A percentile compares a stretch with the other conserved stretches of the same genome.
Evolutionary conservation across 306 rosid species (phyloP).

Genomic region (Fragaria nilgerrensis): DNA sequence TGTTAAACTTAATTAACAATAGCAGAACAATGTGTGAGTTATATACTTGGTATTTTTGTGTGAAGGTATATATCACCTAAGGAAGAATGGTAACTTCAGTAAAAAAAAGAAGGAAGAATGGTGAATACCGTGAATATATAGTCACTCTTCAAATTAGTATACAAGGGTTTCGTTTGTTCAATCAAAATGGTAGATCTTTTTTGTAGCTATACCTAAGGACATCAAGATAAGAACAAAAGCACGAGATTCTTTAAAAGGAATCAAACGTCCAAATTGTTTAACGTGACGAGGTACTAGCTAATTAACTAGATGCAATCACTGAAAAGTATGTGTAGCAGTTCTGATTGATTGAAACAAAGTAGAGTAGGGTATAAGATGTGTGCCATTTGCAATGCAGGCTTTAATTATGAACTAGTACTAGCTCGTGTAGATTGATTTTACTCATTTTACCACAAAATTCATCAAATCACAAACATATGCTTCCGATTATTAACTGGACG

Average conservation of each 20-base stretch:
- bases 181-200: too few species aligned
- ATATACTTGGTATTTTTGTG: too few species aligned
- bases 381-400: background rate
- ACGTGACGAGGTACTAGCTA: background rate
- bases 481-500: background rate
- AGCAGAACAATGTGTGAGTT: too few species aligned
- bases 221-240: background rate
- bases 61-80: too few species aligned
- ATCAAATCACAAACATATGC: background rate
- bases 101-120: too few species aligned
- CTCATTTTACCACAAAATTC: background rate
- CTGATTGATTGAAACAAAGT: background rate
- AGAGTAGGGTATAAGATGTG: background rate
- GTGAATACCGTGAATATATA: too few species aligned
- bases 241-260: background rate
- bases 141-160: too few species aligned
- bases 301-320: background rate
- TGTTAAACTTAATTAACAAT: too few species aligned
- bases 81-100: too few species aligned
- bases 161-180: too few species aligned
- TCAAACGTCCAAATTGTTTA: background rate
- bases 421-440: background rate
- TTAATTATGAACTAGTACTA: background rate
- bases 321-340: background rate
- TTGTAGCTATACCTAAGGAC: background rate